Conservation (phyloP, 352 stramenopile genomes). For the Peronospora farinosa region DNA sequence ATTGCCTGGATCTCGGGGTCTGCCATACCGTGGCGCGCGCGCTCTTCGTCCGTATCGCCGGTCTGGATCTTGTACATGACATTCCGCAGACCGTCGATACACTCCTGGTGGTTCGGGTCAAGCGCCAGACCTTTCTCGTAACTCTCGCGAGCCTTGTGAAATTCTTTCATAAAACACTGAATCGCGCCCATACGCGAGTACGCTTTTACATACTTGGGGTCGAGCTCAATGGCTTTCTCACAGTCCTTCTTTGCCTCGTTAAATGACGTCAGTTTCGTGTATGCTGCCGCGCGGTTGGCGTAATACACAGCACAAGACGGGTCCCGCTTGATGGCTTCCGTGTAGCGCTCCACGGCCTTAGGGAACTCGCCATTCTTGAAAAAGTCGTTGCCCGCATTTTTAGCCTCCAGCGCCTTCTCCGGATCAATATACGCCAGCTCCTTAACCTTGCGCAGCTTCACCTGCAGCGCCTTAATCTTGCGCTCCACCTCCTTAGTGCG, state of each 20-base stretch:
- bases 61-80: slow-evolving; percentile 92
- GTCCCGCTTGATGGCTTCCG: slow-evolving; percentile 98
- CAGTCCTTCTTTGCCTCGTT: slow-evolving; percentile 89
- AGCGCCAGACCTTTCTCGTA: slow-evolving; percentile 95
- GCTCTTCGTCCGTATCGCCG: slow-evolving; percentile 94
- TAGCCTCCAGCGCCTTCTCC: slow-evolving; percentile 95
- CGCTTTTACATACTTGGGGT: slow-evolving; percentile 99
- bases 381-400: slow-evolving; percentile 96
- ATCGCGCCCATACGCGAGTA: slow-evolving; percentile 98
- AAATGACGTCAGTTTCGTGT: slow-evolving; percentile 97
- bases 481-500: slow-evolving; percentile 90
- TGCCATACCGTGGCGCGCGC: slow-evolving; percentile 94
- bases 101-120: slow-evolving; percentile 93
- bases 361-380: slow-evolving; percentile 96
- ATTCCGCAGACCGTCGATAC: slow-evolving; percentile 93
- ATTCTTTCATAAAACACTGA: slow-evolving; percentile 99
- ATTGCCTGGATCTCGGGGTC: slow-evolving; percentile 99
- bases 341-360: slow-evolving; percentile 91
- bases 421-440: slow-evolving; percentile 94
- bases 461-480: slow-evolving; percentile 92
- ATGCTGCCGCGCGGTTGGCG: slow-evolving; percentile 96
- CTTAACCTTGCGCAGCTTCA: slow-evolving; percentile 93
- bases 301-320: slow-evolving; percentile 97
- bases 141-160: slow-evolving; percentile 97
- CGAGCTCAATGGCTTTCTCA: slow-evolving; percentile 96